Percentiles rank a stretch among this genome's conserved stretches.
Evolutionary conservation across 495 filamentous ascomycete species (phyloP).

Genomic region (Arthonia radiata): DNA sequence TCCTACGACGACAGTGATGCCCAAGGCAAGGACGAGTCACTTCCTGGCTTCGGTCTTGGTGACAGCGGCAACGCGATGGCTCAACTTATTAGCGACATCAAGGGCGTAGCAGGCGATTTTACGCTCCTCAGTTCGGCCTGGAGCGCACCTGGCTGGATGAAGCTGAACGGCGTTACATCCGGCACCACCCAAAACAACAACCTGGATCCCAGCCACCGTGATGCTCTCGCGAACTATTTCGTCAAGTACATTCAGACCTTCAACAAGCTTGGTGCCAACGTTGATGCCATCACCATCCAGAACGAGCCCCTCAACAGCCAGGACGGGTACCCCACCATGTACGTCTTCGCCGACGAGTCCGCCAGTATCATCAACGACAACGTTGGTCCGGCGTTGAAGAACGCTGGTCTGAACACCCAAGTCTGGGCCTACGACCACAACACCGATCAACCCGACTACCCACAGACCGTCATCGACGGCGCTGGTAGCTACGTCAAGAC

Average conservation of each 20-base stretch:
- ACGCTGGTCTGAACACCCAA: conserved; percentile 17
- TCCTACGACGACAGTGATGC: conserved; percentile 31
- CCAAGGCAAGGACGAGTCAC: conserved; percentile 14
- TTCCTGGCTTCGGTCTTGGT: conserved; percentile 21
- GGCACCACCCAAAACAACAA: conserved; percentile 24
- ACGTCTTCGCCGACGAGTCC: conserved; percentile 23
- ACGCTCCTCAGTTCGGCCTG: conserved; percentile 26
- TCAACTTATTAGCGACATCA: conserved; percentile 18
- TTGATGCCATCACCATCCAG: conserved; percentile 30
- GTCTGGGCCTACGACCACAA: conserved; percentile 35
- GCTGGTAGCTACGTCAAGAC: conserved; percentile 20
- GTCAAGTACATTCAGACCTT: conserved; percentile 30
- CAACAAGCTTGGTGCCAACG: conserved; percentile 14
- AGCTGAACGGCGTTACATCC: conserved; percentile 23
- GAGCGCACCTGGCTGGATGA: conserved; percentile 34
- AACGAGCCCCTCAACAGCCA: conserved; percentile 32
- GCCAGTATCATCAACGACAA: conserved; percentile 21
- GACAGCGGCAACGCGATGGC: conserved; percentile 28
- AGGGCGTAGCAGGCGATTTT: conserved; percentile 11
- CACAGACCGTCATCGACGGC: conserved; percentile 20
- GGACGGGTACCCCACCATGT: conserved; percentile 28
- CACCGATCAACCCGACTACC: conserved; percentile 23
- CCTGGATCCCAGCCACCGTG: conserved; percentile 23
- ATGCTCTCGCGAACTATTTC: conserved; percentile 26
- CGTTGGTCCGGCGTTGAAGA: conserved; percentile 21